Evolutionary conservation across 176 grass and related monocot species (phyloP), one percentile per base, ranked within the genome.

Genomic region (maize (Zea mays)): DNA sequence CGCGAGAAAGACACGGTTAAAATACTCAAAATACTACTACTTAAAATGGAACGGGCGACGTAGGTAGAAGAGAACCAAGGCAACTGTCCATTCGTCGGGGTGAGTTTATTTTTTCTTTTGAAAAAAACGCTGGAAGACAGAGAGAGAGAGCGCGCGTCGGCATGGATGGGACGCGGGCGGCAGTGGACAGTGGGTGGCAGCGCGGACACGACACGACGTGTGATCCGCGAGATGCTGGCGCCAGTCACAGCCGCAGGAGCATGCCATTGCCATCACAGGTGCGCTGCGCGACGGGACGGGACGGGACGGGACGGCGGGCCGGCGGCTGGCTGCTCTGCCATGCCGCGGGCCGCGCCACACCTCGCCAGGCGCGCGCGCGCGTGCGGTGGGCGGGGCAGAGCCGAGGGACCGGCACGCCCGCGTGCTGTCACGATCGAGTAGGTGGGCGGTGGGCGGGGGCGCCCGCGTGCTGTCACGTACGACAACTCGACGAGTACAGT

Each of bases 161-260:
- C 69, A 67, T 12, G 47, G 76, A 80, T 67, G 76, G 41, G 69
- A 74, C 76, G 76, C 6, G 5, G 69, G 67, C 20, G 76, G 46
- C 68, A 27, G 51, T 12, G 10, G 40, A 16, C n/a, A 20, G n/a
- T 17, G 19, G 37, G 57, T 5, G 6, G 80, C 17, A 61, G 27
- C 27, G 27, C 27, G 27, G 27, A 27, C 27, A 27, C 27, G 83
- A 85, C 76, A 60, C 58, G 83, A 80, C 76, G 50, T 80, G 69
- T 74, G 83, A 74, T 85, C 40, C 83, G 61, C 61, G 40, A 79
- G 69, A 79, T 59, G 76, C 68, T 27, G 67, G 67, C 12, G 51
- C 51, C 52, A 55, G 52, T 54, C 51, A 54, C 52, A 55, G 16
- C 17, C 52, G 7, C 43, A 12, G 55, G 38, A 8, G 42, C 15